Percentiles rank a stretch among this genome's conserved stretches.
These are phyloP conservation scores for Kwoniella botswanensis DNA, from an alignment of 768 basidiomycete genomes.

Conservation along the genomic window DNA sequence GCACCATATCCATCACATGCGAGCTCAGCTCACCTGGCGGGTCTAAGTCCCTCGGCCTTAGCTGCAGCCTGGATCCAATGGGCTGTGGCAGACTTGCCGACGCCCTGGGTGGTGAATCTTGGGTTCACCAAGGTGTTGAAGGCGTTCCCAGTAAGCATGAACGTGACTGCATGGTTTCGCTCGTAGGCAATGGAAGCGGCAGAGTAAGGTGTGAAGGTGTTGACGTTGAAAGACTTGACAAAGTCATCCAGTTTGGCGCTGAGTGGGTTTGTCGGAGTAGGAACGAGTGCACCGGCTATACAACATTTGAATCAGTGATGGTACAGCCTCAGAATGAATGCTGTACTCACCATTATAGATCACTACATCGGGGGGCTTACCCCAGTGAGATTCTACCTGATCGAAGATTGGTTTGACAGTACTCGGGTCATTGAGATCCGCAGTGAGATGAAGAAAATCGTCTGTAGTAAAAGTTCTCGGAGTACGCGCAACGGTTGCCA, in stretches of 20 bases:
- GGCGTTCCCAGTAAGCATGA: conserved; percentile 6
- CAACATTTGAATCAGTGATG: background rate
- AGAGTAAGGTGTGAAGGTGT: conserved; percentile 1
- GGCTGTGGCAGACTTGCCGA: conserved; percentile 4
- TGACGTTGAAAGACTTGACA: background rate
- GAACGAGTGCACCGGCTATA: background rate
- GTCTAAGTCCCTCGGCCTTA: background rate
- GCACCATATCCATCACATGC: background rate
- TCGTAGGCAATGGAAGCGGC: conserved; percentile 8
- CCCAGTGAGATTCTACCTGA: background rate
- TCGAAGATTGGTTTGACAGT: conserved; percentile 11
- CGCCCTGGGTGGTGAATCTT: background rate
- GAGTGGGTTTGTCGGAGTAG: background rate
- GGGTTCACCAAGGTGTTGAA: conserved; percentile 4
- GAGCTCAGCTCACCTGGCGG: conserved; percentile 2
- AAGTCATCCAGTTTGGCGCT: conserved; percentile 1
- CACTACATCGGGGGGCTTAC: conserved; percentile 7
- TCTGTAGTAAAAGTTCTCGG: background rate
- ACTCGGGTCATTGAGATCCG: conserved; percentile 3
- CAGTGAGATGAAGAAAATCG: conserved; percentile 2
- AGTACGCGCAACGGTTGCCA: background rate
- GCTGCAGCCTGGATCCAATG: conserved; percentile 10
- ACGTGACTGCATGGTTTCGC: conserved; percentile 1
- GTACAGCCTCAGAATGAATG: background rate
- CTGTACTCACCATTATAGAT: conserved; percentile 6